A percentile compares a stretch with the other conserved stretches of the same genome.
Evolutionary conservation across 148 eudicot species (phyloP).

Genomic region (Polygonum aviculare): DNA sequence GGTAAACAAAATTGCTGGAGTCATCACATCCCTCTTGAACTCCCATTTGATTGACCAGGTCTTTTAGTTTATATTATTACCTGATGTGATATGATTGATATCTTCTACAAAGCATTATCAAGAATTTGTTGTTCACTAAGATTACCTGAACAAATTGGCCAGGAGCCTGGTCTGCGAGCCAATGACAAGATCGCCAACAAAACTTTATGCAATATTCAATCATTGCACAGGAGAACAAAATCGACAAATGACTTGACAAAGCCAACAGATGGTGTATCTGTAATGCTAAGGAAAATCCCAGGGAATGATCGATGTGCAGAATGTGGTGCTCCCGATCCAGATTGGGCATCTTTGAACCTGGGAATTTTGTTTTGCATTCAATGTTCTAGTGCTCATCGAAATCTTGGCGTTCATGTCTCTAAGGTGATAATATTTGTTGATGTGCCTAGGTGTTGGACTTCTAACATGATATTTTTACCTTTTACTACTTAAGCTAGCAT

Average conservation of each 20-base stretch:
- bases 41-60: conserved; percentile 74
- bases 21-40: conserved; percentile 77
- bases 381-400: conserved; percentile 92
- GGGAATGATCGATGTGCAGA: conserved; percentile 85
- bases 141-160: conserved; percentile 13
- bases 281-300: conserved; percentile 53
- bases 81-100: background rate
- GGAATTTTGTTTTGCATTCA: conserved; percentile 83
- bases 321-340: conserved; percentile 72
- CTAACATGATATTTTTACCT: background rate
- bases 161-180: conserved; percentile 37
- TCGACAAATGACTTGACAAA: conserved; percentile 34
- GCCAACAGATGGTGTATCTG: conserved; percentile 44
- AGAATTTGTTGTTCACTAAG: conserved; percentile 15
- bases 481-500: background rate
- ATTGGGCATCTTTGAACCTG: conserved; percentile 92
- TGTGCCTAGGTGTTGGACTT: background rate
- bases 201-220: conserved; percentile 25
- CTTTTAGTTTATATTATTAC: background rate
- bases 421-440: conserved; percentile 42
- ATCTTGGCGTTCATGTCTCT: conserved; percentile 94
- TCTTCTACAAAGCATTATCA: background rate
- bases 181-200: conserved; percentile 24
- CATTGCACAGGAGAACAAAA: conserved; percentile 21
- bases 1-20: conserved; percentile 84